Conservation (phyloP, 208 protist species). For the Crithidia fasciculata region DNA sequence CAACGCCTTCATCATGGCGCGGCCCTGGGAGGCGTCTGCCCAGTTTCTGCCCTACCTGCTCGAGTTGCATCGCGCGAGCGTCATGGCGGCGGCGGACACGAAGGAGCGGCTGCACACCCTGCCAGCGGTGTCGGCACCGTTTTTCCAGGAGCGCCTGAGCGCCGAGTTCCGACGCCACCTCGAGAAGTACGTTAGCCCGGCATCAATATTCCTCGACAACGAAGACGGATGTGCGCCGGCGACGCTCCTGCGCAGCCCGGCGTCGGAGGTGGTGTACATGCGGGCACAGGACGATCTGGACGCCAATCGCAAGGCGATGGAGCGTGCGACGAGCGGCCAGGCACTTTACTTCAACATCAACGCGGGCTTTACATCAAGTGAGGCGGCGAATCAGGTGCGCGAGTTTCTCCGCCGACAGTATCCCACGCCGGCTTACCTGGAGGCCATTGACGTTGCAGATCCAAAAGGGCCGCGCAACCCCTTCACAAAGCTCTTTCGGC, state of each 20-base stretch:
- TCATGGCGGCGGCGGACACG: slow-evolving; percentile 3
- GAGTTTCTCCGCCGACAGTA: slow-evolving; percentile 22
- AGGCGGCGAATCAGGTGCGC: slow-evolving; percentile 17
- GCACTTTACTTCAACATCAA: slow-evolving; percentile 42
- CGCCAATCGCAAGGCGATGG: slow-evolving; percentile 9
- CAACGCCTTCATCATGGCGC: slow-evolving; percentile 49
- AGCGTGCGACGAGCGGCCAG: not conserved
- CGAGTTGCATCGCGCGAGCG: slow-evolving; percentile 12
- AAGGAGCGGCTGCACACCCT: not conserved
- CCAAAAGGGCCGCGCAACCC: not conserved
- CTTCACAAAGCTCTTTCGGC: slow-evolving; percentile 24
- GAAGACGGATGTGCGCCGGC: slow-evolving; percentile 48
- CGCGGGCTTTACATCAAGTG: slow-evolving; percentile 15
- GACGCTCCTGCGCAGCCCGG: slow-evolving; percentile 24
- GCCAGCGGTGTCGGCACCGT: slow-evolving; percentile 7
- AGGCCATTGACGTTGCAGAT: not conserved
- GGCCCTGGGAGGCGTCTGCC: slow-evolving; percentile 48
- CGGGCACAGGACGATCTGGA: slow-evolving; percentile 22
- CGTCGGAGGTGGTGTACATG: slow-evolving; percentile 25
- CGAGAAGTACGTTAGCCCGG: slow-evolving; percentile 1
- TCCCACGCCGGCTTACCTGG: slow-evolving; percentile 18
- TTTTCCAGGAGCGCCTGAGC: not conserved
- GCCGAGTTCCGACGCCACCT: slow-evolving; percentile 7
- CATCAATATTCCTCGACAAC: slow-evolving; percentile 50
- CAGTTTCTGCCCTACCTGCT: slow-evolving; percentile 50